These are phyloP conservation scores for Leptographium wingfieldii DNA, from an alignment of 2,329 filamentous ascomycete genomes.

Conservation along the genomic window DNA sequence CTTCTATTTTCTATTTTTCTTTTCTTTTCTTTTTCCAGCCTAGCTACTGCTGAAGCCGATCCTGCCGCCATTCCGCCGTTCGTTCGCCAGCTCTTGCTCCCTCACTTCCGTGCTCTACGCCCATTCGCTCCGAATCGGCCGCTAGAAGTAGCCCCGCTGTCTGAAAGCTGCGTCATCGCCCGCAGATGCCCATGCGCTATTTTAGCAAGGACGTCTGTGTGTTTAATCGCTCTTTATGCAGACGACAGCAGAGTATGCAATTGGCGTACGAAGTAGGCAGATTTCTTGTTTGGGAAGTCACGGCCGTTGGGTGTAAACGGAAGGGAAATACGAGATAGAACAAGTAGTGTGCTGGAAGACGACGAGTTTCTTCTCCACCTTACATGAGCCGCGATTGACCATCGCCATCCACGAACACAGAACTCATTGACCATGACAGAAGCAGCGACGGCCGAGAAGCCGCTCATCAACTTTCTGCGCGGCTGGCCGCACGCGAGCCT, in stretches of 20 bases:
- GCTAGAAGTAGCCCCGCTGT: not conserved
- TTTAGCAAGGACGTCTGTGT: not conserved
- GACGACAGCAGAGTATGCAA: not conserved
- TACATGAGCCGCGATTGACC: not conserved
- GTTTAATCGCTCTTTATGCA: not conserved
- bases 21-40: not conserved
- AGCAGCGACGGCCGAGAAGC: conserved; percentile 4
- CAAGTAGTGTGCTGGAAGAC: not conserved
- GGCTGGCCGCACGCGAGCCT: conserved; percentile 55
- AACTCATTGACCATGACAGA: not conserved
- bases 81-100: not conserved
- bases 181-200: not conserved
- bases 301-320: not conserved
- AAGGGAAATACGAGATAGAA: not conserved
- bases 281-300: not conserved
- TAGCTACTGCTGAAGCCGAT: not conserved
- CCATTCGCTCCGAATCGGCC: not conserved
- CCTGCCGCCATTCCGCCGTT: not conserved
- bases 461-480: conserved; percentile 49
- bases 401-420: not conserved
- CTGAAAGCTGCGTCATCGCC: not conserved
- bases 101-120: not conserved
- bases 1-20: not conserved
- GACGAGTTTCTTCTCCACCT: not conserved
- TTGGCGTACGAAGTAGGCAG: not conserved